These are phyloP conservation scores for Mrakia hoshinonis DNA, from an alignment of 768 basidiomycete species.

Conservation along the genomic window DNA sequence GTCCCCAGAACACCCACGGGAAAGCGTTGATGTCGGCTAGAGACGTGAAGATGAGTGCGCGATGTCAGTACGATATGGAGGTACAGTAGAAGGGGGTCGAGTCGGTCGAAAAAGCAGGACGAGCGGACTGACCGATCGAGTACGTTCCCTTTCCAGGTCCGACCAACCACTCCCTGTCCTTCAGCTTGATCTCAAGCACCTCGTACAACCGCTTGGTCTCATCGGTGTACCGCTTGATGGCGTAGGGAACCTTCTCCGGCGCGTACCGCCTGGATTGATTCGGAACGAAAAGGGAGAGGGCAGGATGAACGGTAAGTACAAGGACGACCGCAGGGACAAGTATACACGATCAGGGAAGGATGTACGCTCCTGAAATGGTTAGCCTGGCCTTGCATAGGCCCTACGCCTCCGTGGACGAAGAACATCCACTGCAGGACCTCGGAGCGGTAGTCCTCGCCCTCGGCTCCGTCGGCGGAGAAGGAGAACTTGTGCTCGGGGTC, in stretches of 20 bases:
- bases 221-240: slow-evolving; percentile 55
- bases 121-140: slow-evolving; percentile 46
- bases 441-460: slow-evolving; percentile 18
- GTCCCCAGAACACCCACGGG: slow-evolving; percentile 28
- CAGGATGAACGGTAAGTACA: background rate
- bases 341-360: background rate
- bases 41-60: background rate
- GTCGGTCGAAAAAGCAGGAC: background rate
- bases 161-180: slow-evolving; percentile 65
- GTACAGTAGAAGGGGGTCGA: background rate
- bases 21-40: slow-evolving; percentile 27
- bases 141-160: slow-evolving; percentile 63
- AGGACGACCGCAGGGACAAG: background rate
- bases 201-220: slow-evolving; percentile 75
- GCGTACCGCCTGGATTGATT: slow-evolving; percentile 58
- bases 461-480: background rate
- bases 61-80: background rate
- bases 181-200: slow-evolving; percentile 73
- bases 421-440: slow-evolving; percentile 26
- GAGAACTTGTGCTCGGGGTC: slow-evolving; percentile 65
- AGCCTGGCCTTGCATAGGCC: slow-evolving; percentile 65
- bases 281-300: no score
- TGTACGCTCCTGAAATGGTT: slow-evolving; percentile 34
- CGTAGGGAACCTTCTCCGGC: slow-evolving; percentile 50
- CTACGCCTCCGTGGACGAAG: slow-evolving; percentile 39